Conservation (phyloP, 2,329 filamentous ascomycete species). For the Pseudopyricularia cyperi region DNA sequence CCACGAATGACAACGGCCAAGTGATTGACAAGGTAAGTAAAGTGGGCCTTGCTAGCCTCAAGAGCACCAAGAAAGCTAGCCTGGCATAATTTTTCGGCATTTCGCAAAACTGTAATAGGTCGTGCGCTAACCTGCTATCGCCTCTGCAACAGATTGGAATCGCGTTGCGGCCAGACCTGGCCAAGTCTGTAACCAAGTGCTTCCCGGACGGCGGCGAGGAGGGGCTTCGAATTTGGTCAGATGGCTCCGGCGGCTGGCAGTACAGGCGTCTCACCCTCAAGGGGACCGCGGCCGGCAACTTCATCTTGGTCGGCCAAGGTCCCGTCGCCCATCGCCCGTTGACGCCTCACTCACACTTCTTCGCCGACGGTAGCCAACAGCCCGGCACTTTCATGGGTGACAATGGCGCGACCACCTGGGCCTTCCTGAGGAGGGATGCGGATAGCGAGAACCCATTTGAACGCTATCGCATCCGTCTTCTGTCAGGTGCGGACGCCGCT, state of each 20-base stretch:
- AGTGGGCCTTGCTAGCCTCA: no score
- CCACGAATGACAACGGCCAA: not conserved
- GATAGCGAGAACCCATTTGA: not conserved
- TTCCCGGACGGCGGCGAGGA: not conserved
- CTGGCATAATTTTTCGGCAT: no score
- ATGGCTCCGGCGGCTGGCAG: not conserved
- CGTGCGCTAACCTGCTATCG: not conserved
- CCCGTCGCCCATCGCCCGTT: not conserved
- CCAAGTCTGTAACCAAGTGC: not conserved
- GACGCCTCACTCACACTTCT: not conserved
- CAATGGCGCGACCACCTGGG: not conserved
- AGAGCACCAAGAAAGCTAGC: no score
- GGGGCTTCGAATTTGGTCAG: not conserved
- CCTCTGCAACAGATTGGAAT: not conserved
- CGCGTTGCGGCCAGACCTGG: not conserved
- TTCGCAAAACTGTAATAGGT: no score
- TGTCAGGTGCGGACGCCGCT: not conserved
- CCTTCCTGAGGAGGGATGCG: not conserved
- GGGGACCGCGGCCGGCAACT: not conserved
- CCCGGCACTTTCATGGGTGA: not conserved
- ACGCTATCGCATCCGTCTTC: not conserved
- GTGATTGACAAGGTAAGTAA: not conserved
- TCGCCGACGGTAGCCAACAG: constrained; percentile 1
- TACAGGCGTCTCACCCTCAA: not conserved
- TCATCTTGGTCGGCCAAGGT: not conserved